Conservation (phyloP, 1,284 basidiomycete species). For the Trametes sp. region DNA sequence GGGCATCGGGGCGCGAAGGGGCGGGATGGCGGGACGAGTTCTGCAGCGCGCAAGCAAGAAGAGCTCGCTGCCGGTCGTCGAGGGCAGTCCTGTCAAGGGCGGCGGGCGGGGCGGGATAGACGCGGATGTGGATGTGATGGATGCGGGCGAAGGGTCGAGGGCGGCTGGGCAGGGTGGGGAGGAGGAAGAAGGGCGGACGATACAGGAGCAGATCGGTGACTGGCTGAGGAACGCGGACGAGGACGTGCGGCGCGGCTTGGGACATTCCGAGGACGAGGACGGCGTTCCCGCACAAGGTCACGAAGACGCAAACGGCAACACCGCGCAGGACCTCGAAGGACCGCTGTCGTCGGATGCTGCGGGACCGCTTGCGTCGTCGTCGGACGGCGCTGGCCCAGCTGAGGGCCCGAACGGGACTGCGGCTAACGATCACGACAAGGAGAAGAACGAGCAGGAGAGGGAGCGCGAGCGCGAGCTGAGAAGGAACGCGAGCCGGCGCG, state of each 20-base stretch:
- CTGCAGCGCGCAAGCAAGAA: constrained; percentile 67
- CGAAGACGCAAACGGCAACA: neutral
- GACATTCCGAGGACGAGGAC: constrained; percentile 8
- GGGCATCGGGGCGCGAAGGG: constrained; percentile 2
- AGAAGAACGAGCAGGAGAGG: constrained; percentile 26
- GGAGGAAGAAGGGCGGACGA: constrained; percentile 10
- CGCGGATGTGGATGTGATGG: constrained; percentile 3
- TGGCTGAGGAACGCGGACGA: constrained; percentile 27
- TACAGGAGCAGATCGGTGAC: constrained; percentile 26
- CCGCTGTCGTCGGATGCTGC: constrained; percentile 1
- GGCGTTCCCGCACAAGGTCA: neutral
- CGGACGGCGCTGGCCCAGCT: neutral
- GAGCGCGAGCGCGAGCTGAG: constrained; percentile 32
- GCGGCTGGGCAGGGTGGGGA: constrained; percentile 6
- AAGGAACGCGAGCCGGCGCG: constrained; percentile 56
- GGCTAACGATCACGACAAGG: neutral
- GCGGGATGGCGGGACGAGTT: constrained; percentile 32
- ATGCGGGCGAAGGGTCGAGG: constrained; percentile 1
- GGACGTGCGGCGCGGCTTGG: constrained; percentile 27
- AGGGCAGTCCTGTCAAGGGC: constrained; percentile 47
- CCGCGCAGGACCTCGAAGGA: neutral
- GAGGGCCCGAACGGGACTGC: too few relatives aligned
- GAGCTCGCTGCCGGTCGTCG: constrained; percentile 58
- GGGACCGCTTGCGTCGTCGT: neutral
- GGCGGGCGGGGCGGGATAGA: constrained; percentile 15